phyloP scores from a whole-genome alignment of 108 stramenopile genomes.

The Pseudonitzschia pungens region DNA sequence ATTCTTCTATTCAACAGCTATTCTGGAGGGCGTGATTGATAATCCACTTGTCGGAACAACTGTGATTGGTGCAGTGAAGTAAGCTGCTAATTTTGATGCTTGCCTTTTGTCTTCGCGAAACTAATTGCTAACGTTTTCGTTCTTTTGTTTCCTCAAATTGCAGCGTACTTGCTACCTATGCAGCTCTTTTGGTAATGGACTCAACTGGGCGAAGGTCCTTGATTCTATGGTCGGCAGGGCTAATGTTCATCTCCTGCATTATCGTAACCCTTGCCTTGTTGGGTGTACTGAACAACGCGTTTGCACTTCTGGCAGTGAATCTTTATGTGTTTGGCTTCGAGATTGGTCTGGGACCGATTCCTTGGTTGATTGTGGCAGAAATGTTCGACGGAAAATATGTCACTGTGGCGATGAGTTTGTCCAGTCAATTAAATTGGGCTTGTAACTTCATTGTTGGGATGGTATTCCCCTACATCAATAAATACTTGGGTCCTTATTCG shows the following conservation, averaged over 20 bases:
- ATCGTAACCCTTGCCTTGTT: constrained; percentile 65
- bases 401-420: constrained; percentile 79
- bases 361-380: constrained; percentile 93
- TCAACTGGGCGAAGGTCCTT: constrained; percentile 77
- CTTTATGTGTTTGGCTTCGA: constrained; percentile 92
- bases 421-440: constrained; percentile 89
- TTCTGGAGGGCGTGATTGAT: constrained; percentile 92
- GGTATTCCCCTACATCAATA: constrained; percentile 84
- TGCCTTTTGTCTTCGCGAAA: neutral
- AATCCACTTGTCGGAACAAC: constrained; percentile 92
- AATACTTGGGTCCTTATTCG: constrained; percentile 68
- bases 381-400: constrained; percentile 93
- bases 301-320: constrained; percentile 77
- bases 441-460: constrained; percentile 91
- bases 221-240: constrained; percentile 84
- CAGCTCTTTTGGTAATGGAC: constrained; percentile 93
- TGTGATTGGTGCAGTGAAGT: constrained; percentile 84
- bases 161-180: constrained; percentile 91
- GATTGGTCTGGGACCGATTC: constrained; percentile 96
- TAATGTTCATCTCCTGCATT: constrained; percentile 76
- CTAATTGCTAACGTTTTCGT: neutral
- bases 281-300: constrained; percentile 62
- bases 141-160: neutral
- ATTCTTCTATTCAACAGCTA: constrained; percentile 97
- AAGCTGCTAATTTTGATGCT: neutral